Evolutionary conservation across 1,139 yeast species (phyloP).

Genomic region (Nematodospora anomalae): DNA sequence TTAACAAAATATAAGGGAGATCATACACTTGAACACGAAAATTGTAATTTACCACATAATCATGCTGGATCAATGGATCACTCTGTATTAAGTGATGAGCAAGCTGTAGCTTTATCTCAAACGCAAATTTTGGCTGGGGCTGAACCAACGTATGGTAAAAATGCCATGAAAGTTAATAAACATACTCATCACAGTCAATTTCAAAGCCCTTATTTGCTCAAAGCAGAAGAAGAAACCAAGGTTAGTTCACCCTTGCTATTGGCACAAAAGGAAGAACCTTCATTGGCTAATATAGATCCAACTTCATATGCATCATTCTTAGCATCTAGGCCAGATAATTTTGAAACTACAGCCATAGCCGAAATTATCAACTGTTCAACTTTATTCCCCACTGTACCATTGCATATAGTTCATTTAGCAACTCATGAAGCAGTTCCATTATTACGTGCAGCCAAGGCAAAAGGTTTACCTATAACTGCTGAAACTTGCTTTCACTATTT

Average conservation of each 20-base stretch:
- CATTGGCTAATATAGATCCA: conserved; percentile 56
- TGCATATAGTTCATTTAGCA: conserved; percentile 90
- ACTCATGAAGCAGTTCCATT: conserved; percentile 80
- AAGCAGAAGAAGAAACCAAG: conserved; percentile 12
- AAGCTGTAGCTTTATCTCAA: conserved; percentile 52
- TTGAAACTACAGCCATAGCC: conserved; percentile 81
- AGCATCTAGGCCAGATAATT: conserved; percentile 83
- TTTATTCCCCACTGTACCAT: conserved; percentile 60
- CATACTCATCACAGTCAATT: conserved; percentile 16
- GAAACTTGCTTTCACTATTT: conserved; percentile 95
- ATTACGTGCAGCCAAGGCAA: conserved; percentile 60
- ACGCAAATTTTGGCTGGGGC: conserved; percentile 57
- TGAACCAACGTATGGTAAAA: conserved; percentile 55
- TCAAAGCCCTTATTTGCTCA: neutral
- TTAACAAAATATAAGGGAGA: conserved; percentile 21
- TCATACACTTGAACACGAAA: conserved; percentile 29
- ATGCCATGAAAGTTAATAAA: conserved; percentile 47
- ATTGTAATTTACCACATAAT: conserved; percentile 38
- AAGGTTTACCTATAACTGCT: conserved; percentile 64
- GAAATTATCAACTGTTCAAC: conserved; percentile 65
- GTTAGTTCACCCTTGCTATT: conserved; percentile 16
- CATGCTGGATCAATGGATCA: conserved; percentile 43
- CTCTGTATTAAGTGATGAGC: conserved; percentile 44
- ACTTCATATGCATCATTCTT: conserved; percentile 70
- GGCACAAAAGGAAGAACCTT: conserved; percentile 44